A percentile compares a stretch with the other conserved stretches of the same genome.
Conservation (phyloP, 306 rosid species). For the Dalbergia cochinchinensis region DNA sequence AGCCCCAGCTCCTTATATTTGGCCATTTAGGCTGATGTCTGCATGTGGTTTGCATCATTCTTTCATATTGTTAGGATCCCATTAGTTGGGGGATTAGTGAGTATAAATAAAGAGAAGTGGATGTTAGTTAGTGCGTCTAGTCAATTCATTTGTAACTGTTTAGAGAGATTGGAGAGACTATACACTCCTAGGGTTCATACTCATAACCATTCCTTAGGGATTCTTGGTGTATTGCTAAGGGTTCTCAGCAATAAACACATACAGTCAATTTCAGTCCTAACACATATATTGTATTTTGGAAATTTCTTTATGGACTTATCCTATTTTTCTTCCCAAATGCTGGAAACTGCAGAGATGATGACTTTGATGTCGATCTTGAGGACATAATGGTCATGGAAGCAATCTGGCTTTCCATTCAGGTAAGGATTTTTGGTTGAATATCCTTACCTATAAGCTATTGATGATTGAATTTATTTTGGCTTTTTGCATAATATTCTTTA, state of each 20-base stretch:
- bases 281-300: conserved; percentile 7
- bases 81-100: no score
- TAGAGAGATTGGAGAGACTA: no score
- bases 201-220: no score
- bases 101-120: no score
- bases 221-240: no score
- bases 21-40: background rate
- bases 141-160: no score
- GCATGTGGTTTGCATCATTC: background rate
- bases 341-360: conserved; percentile 79
- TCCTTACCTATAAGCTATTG: conserved; percentile 27
- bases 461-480: conserved; percentile 5
- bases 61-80: background rate
- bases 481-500: conserved; percentile 4
- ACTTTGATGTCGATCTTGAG: conserved; percentile 92
- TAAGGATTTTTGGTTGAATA: conserved; percentile 45
- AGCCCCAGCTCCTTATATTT: conserved; percentile 6
- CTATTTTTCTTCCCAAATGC: background rate
- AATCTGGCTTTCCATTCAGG: conserved; percentile 99
- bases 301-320: background rate
- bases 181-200: no score
- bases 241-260: no score
- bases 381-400: conserved; percentile 99
- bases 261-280: no score
- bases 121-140: no score